Base-by-base conservation (phyloP, 257 asterid genomes). In the Oldenlandia corymbosa region DNA sequence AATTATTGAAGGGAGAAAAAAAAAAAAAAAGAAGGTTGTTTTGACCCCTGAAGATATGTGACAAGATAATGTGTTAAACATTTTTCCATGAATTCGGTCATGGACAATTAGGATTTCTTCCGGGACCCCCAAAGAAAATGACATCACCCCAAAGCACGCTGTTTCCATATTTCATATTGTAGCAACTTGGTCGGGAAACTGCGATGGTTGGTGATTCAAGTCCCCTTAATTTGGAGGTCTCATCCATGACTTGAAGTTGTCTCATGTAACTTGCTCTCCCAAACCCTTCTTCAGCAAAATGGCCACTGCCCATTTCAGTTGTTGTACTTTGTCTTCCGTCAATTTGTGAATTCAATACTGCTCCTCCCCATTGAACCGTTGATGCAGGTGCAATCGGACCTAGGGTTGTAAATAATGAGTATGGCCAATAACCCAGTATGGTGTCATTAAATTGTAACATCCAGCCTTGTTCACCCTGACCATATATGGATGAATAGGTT, bases 261-360 rank as follows among this genome's bases (percentile, higher is more conserved):
- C 60, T 51, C 21, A 72, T 39, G 24, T 50, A 72, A 28, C 76
- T 62, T 6, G 68, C 71, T 48, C 64, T 43, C 10, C 64, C 52
- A 9, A 66, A n/a, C 2, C 59, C 59, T 53, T 66, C 72, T 53
- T 34, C 64, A 1, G 72, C 68, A 37, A 65, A 72, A 42, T 55
- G 76, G 14, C 72, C 76, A 37, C 76, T 66, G 14, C 72, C 75
- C n/a, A n/a, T n/a, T n/a, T n/a, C n/a, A n/a, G n/a, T n/a, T n/a
- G n/a, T n/a, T n/a, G n/a, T n/a, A n/a, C 75, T 64, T 64, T 26
- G 64, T 21, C 27, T 16, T 41, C 75, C 70, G 23, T 48, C 36
- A 4, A 60, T 23, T 17, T 26, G 53, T 10, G 59, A 32, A 37
- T 70, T 70, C 23, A 70, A 37, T 13, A 64, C 68, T n/a, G 34